Evolutionary conservation across 805 yeast genomes (phyloP), one percentile per base, ranked within the genome.

Genomic region (Teunomyces cretensis): DNA sequence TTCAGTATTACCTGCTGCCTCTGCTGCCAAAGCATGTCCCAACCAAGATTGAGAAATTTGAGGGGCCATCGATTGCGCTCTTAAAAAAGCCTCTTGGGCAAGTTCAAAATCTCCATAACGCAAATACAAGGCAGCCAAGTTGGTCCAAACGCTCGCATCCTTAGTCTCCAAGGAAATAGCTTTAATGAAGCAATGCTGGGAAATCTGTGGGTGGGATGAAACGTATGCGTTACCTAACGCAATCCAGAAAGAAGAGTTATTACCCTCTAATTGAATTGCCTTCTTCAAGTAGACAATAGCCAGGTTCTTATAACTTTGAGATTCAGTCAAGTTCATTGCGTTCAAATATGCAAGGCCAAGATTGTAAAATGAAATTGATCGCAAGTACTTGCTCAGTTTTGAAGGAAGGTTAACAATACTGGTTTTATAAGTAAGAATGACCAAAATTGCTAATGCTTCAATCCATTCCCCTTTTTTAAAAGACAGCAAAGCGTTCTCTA

Each of bases 151-250:
- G 13, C 68, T 67, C 3, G 84, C 78, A 45, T 86, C 87, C 43
- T 80, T 79, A 6, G 86, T 79, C 39, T 87, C 84, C 32, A 90
- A 64, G 0, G 87, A 74, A 2, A 83, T 67, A 0, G 97, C 91
- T 50, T 88, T 85, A 54, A 94, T 86, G 55, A 87, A 88, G 61
- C 97, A 89, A 66, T 94, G 99, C 64, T 94, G 99, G 0, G 97
- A 74, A 6, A 88, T 86, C 39, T 78, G 76, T 0, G 92, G 83
- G 51, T 81, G 86, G 3, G 72, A 64, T 2, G 80, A 67, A 44
- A 83, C 74, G 6, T 88, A 79, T 0, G 90, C 86, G 45, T 85
- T 76, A 11, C 98, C 99, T 24, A 92, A 70, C 0, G 87, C 84
- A 43, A 80, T 72, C 99, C 99, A 94, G 46, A 81, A 81, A 14